These are phyloP conservation scores for Teratosphaeria zuluensis DNA, from an alignment of 2,329 filamentous ascomycete genomes.

Conservation along the genomic window DNA sequence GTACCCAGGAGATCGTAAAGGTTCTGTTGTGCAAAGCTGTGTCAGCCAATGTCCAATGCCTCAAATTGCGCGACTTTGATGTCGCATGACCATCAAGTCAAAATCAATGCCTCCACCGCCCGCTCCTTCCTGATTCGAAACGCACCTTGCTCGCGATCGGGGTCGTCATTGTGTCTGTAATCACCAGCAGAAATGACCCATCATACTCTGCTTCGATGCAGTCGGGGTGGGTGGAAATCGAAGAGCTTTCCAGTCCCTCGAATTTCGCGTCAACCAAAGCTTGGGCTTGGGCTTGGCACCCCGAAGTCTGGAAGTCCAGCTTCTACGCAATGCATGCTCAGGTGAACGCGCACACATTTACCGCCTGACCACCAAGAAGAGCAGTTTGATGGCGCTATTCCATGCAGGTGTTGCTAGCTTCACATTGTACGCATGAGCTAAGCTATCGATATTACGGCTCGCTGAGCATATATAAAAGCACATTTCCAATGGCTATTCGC, in stretches of 20 bases:
- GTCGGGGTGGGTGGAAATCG: background rate
- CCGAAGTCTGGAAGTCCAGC: background rate
- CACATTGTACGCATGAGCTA: background rate
- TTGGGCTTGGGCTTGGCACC: background rate
- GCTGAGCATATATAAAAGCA: background rate
- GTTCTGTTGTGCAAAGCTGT: conserved; percentile 53
- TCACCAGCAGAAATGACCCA: conserved; percentile 16
- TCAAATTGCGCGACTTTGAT: background rate
- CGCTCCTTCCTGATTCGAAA: background rate
- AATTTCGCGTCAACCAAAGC: background rate
- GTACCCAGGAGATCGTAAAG: conserved; percentile 97
- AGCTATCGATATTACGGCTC: background rate
- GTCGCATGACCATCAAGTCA: conserved; percentile 2
- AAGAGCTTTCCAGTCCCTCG: background rate
- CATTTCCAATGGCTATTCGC: background rate
- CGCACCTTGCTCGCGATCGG: conserved; percentile 17
- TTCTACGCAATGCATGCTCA: background rate
- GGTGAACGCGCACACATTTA: background rate
- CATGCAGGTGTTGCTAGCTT: background rate
- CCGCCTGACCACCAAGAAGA: background rate
- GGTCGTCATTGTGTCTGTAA: conserved; percentile 9
- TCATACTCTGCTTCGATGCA: conserved; percentile 2
- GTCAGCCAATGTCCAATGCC: conserved; percentile 4
- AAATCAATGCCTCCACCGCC: background rate
- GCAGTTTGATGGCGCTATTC: background rate